phyloP scores from a whole-genome alignment of 768 basidiomycete genomes.

The Russula compacta region DNA sequence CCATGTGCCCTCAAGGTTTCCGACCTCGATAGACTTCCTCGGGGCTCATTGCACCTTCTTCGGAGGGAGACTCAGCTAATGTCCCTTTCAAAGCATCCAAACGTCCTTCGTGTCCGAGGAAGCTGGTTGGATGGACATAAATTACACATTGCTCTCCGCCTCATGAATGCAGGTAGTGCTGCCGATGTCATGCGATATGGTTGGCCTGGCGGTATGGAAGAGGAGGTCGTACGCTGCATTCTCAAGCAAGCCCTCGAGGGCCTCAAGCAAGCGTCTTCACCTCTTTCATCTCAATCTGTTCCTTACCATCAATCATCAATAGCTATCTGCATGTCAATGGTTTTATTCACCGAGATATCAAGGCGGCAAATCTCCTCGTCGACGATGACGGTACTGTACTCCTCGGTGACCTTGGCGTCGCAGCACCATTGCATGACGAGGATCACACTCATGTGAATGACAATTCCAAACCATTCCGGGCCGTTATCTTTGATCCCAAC shows the following conservation, averaged over 20 bases:
- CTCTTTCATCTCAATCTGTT: slow-evolving; percentile 13
- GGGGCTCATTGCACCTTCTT: slow-evolving; percentile 57
- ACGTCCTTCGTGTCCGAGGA: slow-evolving; percentile 84
- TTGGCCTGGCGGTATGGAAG: slow-evolving; percentile 85
- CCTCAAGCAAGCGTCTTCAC: slow-evolving; percentile 50
- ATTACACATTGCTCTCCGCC: slow-evolving; percentile 75
- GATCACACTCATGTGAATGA: slow-evolving; percentile 26
- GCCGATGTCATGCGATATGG: slow-evolving; percentile 78
- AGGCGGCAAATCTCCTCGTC: slow-evolving; percentile 88
- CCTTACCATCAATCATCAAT: neutral
- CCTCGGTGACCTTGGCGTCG: slow-evolving; percentile 87
- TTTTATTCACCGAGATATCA: slow-evolving; percentile 89
- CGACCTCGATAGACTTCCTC: slow-evolving; percentile 73
- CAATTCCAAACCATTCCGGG: slow-evolving; percentile 20
- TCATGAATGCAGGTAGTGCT: slow-evolving; percentile 85
- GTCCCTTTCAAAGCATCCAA: slow-evolving; percentile 90
- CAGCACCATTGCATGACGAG: slow-evolving; percentile 72
- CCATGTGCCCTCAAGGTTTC: slow-evolving; percentile 84
- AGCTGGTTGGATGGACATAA: slow-evolving; percentile 82
- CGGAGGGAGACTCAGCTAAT: slow-evolving; percentile 85
- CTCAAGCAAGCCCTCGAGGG: slow-evolving; percentile 81
- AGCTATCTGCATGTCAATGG: slow-evolving; percentile 86
- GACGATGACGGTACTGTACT: slow-evolving; percentile 88
- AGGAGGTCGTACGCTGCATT: slow-evolving; percentile 79
- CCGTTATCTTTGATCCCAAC: slow-evolving; percentile 29